Percentiles rank a stretch among this genome's conserved stretches.
Conservation (phyloP, 495 filamentous ascomycete genomes). For the Darksidea phi region DNA sequence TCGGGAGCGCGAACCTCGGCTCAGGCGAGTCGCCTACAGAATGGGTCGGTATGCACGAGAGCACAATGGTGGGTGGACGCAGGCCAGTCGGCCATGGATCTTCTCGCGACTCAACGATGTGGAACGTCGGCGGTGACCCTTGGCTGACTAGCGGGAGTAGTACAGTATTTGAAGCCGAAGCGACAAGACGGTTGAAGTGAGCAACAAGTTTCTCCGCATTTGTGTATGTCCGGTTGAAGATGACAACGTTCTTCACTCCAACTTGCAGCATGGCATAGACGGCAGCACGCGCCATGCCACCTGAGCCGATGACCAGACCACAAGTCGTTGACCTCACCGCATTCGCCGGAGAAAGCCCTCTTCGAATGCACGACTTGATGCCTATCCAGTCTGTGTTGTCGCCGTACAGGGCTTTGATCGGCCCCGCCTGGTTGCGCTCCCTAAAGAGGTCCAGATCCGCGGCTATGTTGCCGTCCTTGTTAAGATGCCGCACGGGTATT, state of each 20-base stretch:
- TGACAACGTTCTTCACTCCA: conserved; percentile 75
- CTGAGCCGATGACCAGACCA: conserved; percentile 73
- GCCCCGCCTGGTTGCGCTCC: conserved; percentile 64
- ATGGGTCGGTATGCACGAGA: conserved; percentile 73
- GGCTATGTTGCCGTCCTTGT: conserved; percentile 59
- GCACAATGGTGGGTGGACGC: conserved; percentile 69
- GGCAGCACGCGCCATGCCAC: conserved; percentile 77
- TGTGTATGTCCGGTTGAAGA: conserved; percentile 66
- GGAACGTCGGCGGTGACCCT: conserved; percentile 29
- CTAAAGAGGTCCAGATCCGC: conserved; percentile 62
- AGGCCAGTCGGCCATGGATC: conserved; percentile 65
- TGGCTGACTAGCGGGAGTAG: conserved; percentile 8
- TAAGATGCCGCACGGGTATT: conserved; percentile 65
- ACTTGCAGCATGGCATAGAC: conserved; percentile 77
- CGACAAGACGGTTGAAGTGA: conserved; percentile 60
- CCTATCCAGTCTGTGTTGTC: conserved; percentile 87
- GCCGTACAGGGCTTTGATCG: conserved; percentile 68
- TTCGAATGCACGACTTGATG: conserved; percentile 65
- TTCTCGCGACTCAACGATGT: conserved; percentile 57
- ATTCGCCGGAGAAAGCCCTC: conserved; percentile 77
- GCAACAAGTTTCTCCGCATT: conserved; percentile 64
- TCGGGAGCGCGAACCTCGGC: conserved; percentile 73
- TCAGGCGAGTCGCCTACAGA: conserved; percentile 60
- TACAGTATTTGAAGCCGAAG: conserved; percentile 1
- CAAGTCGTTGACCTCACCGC: conserved; percentile 69